Conservation (phyloP, 352 stramenopile species). For the Globisporangium spinosum region DNA sequence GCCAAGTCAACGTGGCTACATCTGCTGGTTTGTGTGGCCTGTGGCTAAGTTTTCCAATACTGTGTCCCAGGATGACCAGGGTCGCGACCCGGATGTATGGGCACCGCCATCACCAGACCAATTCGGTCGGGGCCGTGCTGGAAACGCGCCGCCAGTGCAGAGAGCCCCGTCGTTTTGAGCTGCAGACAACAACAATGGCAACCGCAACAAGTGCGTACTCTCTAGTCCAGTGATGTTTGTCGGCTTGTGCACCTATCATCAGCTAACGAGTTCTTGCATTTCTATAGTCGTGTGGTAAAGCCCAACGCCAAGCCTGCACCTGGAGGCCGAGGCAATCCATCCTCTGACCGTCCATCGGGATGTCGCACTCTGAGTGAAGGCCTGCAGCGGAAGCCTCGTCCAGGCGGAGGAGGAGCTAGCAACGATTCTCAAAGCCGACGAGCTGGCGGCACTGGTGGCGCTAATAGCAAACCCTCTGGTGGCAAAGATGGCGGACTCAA, state of each 20-base stretch:
- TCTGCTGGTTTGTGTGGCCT: not conserved
- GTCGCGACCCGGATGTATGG: constrained; percentile 70
- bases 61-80: constrained; percentile 20
- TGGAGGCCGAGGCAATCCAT: constrained; percentile 18
- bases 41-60: not conserved
- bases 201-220: constrained; percentile 28
- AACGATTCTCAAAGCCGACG: constrained; percentile 22
- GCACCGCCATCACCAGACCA: constrained; percentile 61
- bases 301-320: constrained; percentile 21
- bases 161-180: constrained; percentile 52
- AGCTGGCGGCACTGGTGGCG: constrained; percentile 20
- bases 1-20: not conserved
- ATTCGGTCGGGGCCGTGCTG: constrained; percentile 24
- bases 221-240: no score
- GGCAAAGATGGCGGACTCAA: constrained; percentile 40
- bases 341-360: constrained; percentile 33
- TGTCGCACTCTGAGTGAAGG: constrained; percentile 58
- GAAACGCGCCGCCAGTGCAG: constrained; percentile 15
- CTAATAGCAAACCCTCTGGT: constrained; percentile 28
- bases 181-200: constrained; percentile 37
- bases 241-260: no score
- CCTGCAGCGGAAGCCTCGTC: constrained; percentile 35
- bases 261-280: not conserved
- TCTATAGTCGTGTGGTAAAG: constrained; percentile 33
- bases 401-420: constrained; percentile 27